Conservation (phyloP, 2,329 filamentous ascomycete species). For the Nakataea oryzae region DNA sequence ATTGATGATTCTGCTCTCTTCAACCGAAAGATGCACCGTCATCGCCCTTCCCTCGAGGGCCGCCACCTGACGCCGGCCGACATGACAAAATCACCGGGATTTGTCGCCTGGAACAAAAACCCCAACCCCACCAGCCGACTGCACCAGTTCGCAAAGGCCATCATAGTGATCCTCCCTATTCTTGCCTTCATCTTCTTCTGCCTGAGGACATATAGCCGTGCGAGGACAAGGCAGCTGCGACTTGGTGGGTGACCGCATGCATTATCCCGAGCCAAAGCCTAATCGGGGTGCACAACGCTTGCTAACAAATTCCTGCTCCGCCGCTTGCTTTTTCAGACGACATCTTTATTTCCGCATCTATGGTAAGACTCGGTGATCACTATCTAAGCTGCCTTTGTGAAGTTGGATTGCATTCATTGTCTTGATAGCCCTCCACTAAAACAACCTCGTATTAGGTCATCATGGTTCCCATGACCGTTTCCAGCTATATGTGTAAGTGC, state of each 20-base stretch:
- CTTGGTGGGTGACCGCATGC: not conserved
- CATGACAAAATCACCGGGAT: not conserved
- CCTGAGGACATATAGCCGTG: not conserved
- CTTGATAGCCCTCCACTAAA: not conserved
- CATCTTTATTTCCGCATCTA: not conserved
- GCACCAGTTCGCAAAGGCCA: not conserved
- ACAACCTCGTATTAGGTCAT: conserved; percentile 9
- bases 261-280: not conserved
- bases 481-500: conserved; percentile 18
- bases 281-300: not conserved
- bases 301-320: not conserved
- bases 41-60: not conserved
- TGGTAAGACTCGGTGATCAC: not conserved
- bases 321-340: not conserved
- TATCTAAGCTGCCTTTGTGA: not conserved
- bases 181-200: not conserved
- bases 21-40: not conserved
- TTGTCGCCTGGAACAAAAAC: not conserved
- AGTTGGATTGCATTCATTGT: not conserved
- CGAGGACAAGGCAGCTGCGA: not conserved
- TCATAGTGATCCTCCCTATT: not conserved
- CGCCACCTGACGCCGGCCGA: not conserved
- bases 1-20: not conserved
- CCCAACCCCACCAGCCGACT: not conserved
- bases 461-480: conserved; percentile 16